Conservation (phyloP, 768 basidiomycete genomes). For the Termitomyces sp. region DNA sequence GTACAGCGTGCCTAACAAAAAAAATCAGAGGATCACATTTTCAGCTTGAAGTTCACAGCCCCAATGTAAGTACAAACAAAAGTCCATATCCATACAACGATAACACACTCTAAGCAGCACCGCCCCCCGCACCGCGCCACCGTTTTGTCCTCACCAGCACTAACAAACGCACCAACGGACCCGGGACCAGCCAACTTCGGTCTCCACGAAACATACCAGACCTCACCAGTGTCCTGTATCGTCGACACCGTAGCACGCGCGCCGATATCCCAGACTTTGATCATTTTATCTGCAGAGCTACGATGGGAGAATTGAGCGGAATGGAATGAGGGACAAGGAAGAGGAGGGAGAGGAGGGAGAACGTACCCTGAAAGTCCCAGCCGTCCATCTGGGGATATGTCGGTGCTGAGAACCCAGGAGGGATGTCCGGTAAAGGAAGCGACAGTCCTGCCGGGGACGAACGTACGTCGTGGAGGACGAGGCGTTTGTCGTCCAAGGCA, state of each 20-base stretch:
- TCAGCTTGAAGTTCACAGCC: not conserved
- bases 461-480: conserved; percentile 88
- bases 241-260: conserved; percentile 75
- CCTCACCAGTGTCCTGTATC: conserved; percentile 72
- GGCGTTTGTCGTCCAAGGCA: conserved; percentile 89
- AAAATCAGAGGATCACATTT: not conserved
- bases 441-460: conserved; percentile 75
- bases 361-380: conserved; percentile 78
- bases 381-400: conserved; percentile 78
- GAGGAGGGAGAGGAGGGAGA: not conserved
- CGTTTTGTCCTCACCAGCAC: conserved; percentile 70
- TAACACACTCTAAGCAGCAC: conserved; percentile 1
- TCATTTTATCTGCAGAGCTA: conserved; percentile 81
- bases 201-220: conserved; percentile 83
- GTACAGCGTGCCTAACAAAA: not conserved
- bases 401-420: conserved; percentile 85
- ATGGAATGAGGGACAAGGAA: too few species aligned
- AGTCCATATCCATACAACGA: not conserved
- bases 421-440: conserved; percentile 86
- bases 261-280: conserved; percentile 85
- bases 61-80: not conserved
- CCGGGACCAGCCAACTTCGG: conserved; percentile 55
- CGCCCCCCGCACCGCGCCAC: conserved; percentile 69
- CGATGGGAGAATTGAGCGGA: not conserved
- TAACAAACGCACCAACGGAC: conserved; percentile 64